Evolutionary conservation across 306 rosid species (phyloP), one percentile per base, ranked within the genome.

Genomic region (Dalbergia oliveri): DNA sequence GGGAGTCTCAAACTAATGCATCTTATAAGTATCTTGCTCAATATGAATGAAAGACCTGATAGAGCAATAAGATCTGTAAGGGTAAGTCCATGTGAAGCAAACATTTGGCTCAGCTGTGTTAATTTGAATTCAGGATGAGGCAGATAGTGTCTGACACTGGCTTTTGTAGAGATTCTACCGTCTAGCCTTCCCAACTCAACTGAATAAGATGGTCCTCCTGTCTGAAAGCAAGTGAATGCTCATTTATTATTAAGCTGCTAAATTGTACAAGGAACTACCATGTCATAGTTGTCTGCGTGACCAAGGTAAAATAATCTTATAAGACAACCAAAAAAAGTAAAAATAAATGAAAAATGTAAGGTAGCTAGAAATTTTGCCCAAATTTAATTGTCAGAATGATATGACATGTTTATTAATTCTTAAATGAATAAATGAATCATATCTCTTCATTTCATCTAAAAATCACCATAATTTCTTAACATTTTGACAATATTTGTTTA

Each of bases 161-260:
- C 82, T 68, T 83, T 84, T 1, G 97, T 87, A 3, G 97, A 91
- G 71, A 87, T 74, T 77, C 79, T 87, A 16, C 97, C 98, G 75
- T 94, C 98, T 34, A 79, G 78, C 77, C 98, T 80, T 78, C 98
- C 97, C 80, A 91, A 35, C 72, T 94, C 97, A 15, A 94, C 97
- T 34, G 8, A 84, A 83, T 94, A 92, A 62, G 45, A 85, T 19
- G 99, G 97, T 15, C 98, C 98, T 85, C 94, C 97, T 44, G 94
- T 83, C 94, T 94, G 87, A 84, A 81, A 37, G 14, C 37, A 79
- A 53, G 18, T 33, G 45, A 26, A 63, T 26, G 23, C 10, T 66
- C 79, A 78, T 37, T 33, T 53, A 9, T 15, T 68, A 13, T 70
- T 82, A 50, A 41, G 31, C 31, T 26, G n/a, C 51, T 39, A 35